Percentiles rank a stretch among this genome's conserved stretches.
Conservation (phyloP, 192 early-diverging fungal species). For the Powellomyces hirtus region DNA sequence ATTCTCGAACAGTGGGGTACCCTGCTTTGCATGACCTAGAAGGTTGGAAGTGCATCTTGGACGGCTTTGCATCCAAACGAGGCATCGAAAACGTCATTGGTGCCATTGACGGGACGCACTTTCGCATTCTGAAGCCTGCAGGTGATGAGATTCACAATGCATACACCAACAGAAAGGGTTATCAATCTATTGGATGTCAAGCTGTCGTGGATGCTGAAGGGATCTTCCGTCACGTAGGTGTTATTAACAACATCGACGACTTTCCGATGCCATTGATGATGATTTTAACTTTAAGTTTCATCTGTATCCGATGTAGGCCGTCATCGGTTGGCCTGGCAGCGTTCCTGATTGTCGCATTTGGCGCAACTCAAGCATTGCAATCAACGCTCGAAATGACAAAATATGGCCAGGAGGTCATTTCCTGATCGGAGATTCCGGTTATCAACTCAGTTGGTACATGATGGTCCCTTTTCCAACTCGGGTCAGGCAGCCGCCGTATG, state of each 20-base stretch:
- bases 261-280: background rate
- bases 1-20: background rate
- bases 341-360: background rate
- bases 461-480: background rate
- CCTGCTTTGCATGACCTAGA: background rate
- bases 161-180: background rate
- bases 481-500: background rate
- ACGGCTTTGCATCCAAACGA: background rate
- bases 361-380: background rate
- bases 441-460: background rate
- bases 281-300: background rate
- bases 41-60: background rate
- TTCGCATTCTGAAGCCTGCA: background rate
- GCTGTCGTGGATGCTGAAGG: background rate
- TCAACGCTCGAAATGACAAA: background rate
- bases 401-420: background rate
- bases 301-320: background rate
- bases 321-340: background rate
- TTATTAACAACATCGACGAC: background rate
- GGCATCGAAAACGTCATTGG: background rate
- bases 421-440: constrained; percentile 1
- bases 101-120: constrained; percentile 3
- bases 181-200: background rate
- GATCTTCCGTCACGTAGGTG: background rate
- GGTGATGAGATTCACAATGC: constrained; percentile 5